These are phyloP conservation scores for Mychonastes homosphaera DNA, from an alignment of 139 green algal species.

Conservation along the genomic window DNA sequence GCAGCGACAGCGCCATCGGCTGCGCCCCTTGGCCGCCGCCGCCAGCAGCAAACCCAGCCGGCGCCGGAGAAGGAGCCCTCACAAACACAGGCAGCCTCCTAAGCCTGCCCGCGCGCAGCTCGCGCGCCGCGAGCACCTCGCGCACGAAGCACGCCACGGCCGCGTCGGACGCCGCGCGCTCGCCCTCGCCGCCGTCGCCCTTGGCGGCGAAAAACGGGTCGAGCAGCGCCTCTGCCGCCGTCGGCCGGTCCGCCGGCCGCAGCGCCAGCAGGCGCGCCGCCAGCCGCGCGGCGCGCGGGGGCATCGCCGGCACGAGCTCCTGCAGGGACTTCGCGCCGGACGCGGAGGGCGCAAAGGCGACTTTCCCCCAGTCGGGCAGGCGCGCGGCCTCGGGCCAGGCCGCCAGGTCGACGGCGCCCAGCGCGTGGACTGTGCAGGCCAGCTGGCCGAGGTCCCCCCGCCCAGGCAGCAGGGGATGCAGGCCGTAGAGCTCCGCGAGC, in stretches of 20 bases:
- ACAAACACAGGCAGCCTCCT: too few relatives aligned
- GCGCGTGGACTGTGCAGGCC: slow-evolving; percentile 13
- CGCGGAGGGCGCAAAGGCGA: neutral
- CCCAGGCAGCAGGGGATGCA: too few relatives aligned
- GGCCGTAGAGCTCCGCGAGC: slow-evolving; percentile 71
- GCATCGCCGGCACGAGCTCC: neutral
- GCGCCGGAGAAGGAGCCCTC: too few relatives aligned
- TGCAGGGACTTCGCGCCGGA: too few relatives aligned
- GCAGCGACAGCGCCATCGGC: too few relatives aligned
- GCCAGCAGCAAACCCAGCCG: too few relatives aligned
- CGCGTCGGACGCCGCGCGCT: too few relatives aligned
- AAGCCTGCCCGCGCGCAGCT: too few relatives aligned
- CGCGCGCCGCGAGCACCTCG: too few relatives aligned
- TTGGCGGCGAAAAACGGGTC: slow-evolving; percentile 55
- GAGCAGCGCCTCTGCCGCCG: slow-evolving; percentile 43
- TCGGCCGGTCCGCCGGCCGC: slow-evolving; percentile 8
- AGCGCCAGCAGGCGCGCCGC: slow-evolving; percentile 3
- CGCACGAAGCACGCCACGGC: too few relatives aligned
- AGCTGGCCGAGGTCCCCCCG: slow-evolving; percentile 21
- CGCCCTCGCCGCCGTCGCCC: too few relatives aligned
- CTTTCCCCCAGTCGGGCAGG: slow-evolving; percentile 33
- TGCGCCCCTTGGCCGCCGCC: too few relatives aligned
- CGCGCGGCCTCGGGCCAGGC: slow-evolving; percentile 4
- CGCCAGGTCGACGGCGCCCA: slow-evolving; percentile 46
- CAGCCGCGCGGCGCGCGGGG: neutral